Evolutionary conservation across 495 filamentous ascomycete species (phyloP).

Genomic region (Penicillium bovifimosum): DNA sequence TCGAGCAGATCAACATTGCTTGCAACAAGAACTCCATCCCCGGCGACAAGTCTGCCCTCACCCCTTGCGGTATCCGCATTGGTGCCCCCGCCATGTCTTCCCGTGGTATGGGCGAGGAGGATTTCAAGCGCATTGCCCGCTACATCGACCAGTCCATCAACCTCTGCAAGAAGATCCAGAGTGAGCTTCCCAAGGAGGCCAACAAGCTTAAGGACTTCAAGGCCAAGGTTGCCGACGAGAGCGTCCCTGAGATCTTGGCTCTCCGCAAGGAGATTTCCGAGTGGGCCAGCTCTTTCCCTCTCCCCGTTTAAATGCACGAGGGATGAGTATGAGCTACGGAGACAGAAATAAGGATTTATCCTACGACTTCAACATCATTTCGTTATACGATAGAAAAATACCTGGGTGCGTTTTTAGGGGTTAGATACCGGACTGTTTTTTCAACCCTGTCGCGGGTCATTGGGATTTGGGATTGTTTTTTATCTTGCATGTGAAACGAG

Average conservation of each 20-base stretch:
- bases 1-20: conserved; percentile 97
- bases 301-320: conserved; percentile 59
- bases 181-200: conserved; percentile 80
- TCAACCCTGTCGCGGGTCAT: conserved; percentile 46
- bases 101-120: conserved; percentile 86
- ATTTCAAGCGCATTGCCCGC: conserved; percentile 83
- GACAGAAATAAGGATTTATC: conserved; percentile 14
- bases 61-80: conserved; percentile 89
- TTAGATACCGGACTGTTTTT: conserved; percentile 46
- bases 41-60: conserved; percentile 95
- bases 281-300: conserved; percentile 89
- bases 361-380: conserved; percentile 32
- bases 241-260: conserved; percentile 69
- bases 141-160: conserved; percentile 85
- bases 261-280: conserved; percentile 82
- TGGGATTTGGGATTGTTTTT: conserved; percentile 33
- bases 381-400: conserved; percentile 26
- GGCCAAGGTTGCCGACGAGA: conserved; percentile 74
- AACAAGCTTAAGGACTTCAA: conserved; percentile 99
- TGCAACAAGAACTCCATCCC: conserved; percentile 99
- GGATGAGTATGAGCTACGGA: conserved; percentile 15
- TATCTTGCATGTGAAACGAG: conserved; percentile 31
- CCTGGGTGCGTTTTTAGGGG: conserved; percentile 37
- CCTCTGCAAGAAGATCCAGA: conserved; percentile 80
- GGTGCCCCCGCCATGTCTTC: conserved; percentile 96